Evolutionary conservation across 768 basidiomycete genomes (phyloP).

Genomic region (Lentinula detonsa): DNA sequence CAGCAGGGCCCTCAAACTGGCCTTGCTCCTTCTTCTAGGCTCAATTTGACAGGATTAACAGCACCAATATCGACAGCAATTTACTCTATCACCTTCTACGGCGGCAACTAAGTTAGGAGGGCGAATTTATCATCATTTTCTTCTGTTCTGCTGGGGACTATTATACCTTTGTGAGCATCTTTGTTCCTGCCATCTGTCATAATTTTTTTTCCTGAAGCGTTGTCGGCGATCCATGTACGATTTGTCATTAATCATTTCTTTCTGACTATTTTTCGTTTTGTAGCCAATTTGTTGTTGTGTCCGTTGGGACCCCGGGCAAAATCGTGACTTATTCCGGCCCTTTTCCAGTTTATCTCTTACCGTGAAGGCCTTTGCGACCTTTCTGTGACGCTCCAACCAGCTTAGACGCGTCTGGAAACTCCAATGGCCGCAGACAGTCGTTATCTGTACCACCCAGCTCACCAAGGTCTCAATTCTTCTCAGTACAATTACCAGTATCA

Average conservation of each 20-base stretch:
- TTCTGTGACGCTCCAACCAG: background rate
- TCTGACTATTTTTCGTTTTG: background rate
- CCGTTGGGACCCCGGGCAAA: background rate
- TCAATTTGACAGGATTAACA: background rate
- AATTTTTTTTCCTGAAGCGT: background rate
- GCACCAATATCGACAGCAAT: background rate
- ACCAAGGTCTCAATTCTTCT: slow-evolving; percentile 30
- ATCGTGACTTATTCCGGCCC: background rate
- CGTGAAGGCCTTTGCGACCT: background rate
- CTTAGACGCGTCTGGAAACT: background rate
- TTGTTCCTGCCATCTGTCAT: background rate
- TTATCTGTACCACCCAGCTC: slow-evolving; percentile 48
- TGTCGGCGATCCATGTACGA: background rate
- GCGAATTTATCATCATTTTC: background rate
- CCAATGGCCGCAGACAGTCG: slow-evolving; percentile 45
- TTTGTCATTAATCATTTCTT: background rate
- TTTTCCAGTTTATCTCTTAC: background rate
- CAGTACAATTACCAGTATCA: slow-evolving; percentile 49
- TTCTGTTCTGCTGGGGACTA: background rate
- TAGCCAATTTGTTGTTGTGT: background rate
- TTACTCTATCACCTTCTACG: background rate
- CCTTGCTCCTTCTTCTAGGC: background rate
- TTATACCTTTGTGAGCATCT: background rate
- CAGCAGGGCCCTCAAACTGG: background rate
- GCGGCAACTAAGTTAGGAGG: background rate